These are phyloP conservation scores for Suillus paluster DNA, from an alignment of 768 basidiomycete species.

Conservation along the genomic window DNA sequence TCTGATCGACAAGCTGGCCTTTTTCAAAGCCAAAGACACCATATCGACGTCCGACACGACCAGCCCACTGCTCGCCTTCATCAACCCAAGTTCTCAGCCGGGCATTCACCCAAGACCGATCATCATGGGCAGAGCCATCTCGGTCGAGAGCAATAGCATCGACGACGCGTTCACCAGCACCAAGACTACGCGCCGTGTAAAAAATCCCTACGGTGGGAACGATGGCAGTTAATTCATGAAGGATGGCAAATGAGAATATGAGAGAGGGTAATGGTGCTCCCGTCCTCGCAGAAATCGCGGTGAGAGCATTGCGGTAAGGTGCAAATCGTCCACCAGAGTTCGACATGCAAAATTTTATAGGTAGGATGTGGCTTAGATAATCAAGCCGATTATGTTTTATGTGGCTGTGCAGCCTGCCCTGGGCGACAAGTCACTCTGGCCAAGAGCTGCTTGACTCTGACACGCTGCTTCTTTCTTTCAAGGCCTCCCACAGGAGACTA, in stretches of 20 bases:
- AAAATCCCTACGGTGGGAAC: slow-evolving; percentile 77
- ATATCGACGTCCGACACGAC: slow-evolving; percentile 73
- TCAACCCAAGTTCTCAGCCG: slow-evolving; percentile 65
- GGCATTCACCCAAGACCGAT: slow-evolving; percentile 43
- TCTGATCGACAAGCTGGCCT: slow-evolving; percentile 19
- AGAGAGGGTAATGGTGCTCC: slow-evolving; percentile 80
- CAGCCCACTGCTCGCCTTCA: slow-evolving; percentile 76
- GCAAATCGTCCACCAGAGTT: slow-evolving; percentile 38
- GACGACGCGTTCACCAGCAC: slow-evolving; percentile 72
- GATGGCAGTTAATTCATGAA: slow-evolving; percentile 87
- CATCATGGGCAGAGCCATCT: slow-evolving; percentile 16
- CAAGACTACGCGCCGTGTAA: slow-evolving; percentile 65
- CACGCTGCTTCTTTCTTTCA: too few species aligned
- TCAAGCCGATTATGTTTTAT: neutral
- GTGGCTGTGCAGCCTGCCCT: neutral
- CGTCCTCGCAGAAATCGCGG: slow-evolving; percentile 66
- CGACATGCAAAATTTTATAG: slow-evolving; percentile 18
- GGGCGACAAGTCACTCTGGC: neutral
- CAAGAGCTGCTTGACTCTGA: too few species aligned
- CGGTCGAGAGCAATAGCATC: slow-evolving; percentile 36
- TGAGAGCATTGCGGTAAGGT: slow-evolving; percentile 58
- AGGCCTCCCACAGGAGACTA: too few species aligned
- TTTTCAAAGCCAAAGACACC: slow-evolving; percentile 82
- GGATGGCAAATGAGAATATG: slow-evolving; percentile 69
- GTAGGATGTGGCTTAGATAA: neutral